phyloP scores from a whole-genome alignment of 2,329 filamentous ascomycete species.

The Colletotrichum chrysophilum region DNA sequence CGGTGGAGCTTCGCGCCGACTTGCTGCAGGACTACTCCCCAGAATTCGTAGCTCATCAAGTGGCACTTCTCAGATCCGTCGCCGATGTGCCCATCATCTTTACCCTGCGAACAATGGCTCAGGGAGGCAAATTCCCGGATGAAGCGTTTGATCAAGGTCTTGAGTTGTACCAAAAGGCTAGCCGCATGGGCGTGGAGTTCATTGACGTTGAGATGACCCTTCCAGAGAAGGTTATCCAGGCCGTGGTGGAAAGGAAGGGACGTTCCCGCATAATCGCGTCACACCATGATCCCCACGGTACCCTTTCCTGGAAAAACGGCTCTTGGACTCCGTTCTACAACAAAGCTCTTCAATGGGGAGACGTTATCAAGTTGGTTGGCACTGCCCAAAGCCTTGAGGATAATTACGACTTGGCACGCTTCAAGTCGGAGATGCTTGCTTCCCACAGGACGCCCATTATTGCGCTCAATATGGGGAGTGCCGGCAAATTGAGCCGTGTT shows the following conservation, averaged over 20 bases:
- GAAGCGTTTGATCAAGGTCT: conserved; percentile 72
- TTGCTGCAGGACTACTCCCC: conserved; percentile 77
- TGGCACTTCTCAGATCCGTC: conserved; percentile 76
- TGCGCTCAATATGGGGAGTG: conserved; percentile 91
- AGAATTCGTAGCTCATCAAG: conserved; percentile 82
- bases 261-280: conserved; percentile 89
- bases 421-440: conserved; percentile 76
- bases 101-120: conserved; percentile 83
- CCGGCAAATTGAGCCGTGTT: conserved; percentile 88
- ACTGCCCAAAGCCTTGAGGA: conserved; percentile 78
- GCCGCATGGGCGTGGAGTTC: conserved; percentile 88
- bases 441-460: conserved; percentile 86
- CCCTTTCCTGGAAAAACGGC: conserved; percentile 88
- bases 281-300: conserved; percentile 84
- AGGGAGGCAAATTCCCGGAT: conserved; percentile 90
- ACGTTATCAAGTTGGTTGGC: conserved; percentile 94
- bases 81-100: conserved; percentile 86
- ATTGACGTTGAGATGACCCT: conserved; percentile 92
- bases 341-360: conserved; percentile 84
- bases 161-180: conserved; percentile 76
- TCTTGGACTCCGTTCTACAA: conserved; percentile 93
- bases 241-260: conserved; percentile 70
- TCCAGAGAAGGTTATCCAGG: conserved; percentile 75
- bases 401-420: conserved; percentile 83
- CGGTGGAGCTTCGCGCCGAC: conserved; percentile 93